Conservation (phyloP, 108 stramenopile genomes). For the Asterionellopsis glacialis region DNA sequence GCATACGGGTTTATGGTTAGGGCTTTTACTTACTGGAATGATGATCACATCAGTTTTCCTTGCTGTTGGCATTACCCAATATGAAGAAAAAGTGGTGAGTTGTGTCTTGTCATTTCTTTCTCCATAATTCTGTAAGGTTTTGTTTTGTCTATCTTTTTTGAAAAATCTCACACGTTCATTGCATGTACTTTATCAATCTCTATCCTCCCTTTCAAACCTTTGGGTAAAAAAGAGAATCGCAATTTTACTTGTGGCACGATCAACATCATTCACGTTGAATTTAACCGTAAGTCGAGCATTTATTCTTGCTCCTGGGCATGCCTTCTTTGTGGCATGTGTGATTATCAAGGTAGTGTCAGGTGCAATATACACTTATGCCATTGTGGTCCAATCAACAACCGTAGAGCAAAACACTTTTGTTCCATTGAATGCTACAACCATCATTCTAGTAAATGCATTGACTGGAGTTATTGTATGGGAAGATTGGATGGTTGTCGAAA, state of each 20-base stretch:
- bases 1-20: conserved; percentile 25
- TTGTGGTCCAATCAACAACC: conserved; percentile 31
- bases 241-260: conserved; percentile 23
- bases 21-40: conserved; percentile 12
- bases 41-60: conserved; percentile 12
- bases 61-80: background rate
- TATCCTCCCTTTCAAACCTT: conserved; percentile 1
- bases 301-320: conserved; percentile 7
- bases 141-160: no score
- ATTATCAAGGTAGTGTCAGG: conserved; percentile 22
- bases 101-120: no score
- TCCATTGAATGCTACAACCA: conserved; percentile 26
- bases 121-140: no score
- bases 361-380: conserved; percentile 20
- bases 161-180: no score
- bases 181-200: background rate
- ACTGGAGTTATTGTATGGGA: conserved; percentile 42
- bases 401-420: conserved; percentile 30
- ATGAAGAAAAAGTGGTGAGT: no score
- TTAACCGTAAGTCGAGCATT: conserved; percentile 21
- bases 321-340: conserved; percentile 6
- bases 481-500: conserved; percentile 21
- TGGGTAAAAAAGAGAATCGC: background rate
- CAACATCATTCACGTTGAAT: conserved; percentile 21
- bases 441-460: conserved; percentile 29